Evolutionary conservation across 2,329 filamentous ascomycete genomes (phyloP).

Genomic region (Alternaria arborescens): DNA sequence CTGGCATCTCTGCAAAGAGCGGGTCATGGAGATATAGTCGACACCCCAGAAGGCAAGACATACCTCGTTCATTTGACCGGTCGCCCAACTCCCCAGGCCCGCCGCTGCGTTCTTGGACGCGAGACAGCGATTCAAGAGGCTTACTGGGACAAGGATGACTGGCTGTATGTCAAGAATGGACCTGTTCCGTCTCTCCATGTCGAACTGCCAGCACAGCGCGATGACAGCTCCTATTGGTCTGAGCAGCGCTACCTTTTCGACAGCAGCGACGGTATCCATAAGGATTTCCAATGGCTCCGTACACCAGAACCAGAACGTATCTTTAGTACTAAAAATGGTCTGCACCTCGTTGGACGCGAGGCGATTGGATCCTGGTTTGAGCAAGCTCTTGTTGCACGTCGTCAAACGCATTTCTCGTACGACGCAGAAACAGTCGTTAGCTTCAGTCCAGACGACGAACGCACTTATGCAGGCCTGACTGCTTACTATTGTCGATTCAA

Average conservation of each 20-base stretch:
- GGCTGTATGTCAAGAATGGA: slow-evolving; percentile 69
- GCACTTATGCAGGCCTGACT: slow-evolving; percentile 68
- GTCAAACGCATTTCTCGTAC: slow-evolving; percentile 68
- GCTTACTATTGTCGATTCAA: slow-evolving; percentile 72
- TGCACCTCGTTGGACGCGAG: slow-evolving; percentile 65
- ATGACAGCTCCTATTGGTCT: slow-evolving; percentile 50
- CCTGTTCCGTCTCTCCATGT: slow-evolving; percentile 55
- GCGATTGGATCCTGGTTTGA: slow-evolving; percentile 59
- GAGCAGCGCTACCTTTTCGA: slow-evolving; percentile 59
- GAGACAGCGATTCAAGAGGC: slow-evolving; percentile 63
- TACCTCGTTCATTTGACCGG: slow-evolving; percentile 48
- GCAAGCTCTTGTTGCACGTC: slow-evolving; percentile 63
- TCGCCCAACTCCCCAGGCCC: slow-evolving; percentile 44
- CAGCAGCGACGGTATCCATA: slow-evolving; percentile 56
- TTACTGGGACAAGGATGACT: slow-evolving; percentile 67
- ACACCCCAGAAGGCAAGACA: slow-evolving; percentile 44
- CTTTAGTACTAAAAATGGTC: slow-evolving; percentile 55
- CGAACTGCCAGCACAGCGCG: slow-evolving; percentile 38
- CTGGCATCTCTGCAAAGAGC: slow-evolving; percentile 44
- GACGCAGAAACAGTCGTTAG: slow-evolving; percentile 66
- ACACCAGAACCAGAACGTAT: slow-evolving; percentile 60
- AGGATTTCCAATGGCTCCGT: slow-evolving; percentile 66
- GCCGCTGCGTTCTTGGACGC: slow-evolving; percentile 48
- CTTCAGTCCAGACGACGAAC: slow-evolving; percentile 65
- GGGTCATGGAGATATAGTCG: slow-evolving; percentile 50